Evolutionary conservation across 352 stramenopile genomes (phyloP), one percentile per base, ranked within the genome.

Genomic region (Globisporangium takayamanum): DNA sequence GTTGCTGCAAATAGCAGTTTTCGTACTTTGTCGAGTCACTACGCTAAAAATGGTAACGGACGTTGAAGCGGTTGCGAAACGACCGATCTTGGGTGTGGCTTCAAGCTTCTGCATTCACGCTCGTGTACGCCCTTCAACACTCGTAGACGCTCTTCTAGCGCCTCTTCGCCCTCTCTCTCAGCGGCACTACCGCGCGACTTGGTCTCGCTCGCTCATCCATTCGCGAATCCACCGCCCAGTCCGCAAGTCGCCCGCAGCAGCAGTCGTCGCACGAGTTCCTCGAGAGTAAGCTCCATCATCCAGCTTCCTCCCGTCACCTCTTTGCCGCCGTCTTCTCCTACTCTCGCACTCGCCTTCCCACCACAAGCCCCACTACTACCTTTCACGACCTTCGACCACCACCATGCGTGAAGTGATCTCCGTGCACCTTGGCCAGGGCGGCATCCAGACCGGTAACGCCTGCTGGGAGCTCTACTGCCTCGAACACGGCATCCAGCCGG

Each of bases 401-500:
- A 77, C 49, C 54, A 84, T 84, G 70, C 72, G 83, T 68, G 83
- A 94, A 76, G 68, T 94, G 46, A 82, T 96, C 54, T 92, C 76
- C 11, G 60, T 96, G 30, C 88, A 96, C 55, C 69, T 96, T 45
- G 88, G 88, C 50, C 88, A 96, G 63, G 91, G 85, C 63, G 88
- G 88, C 26, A 97, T 96, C 73, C 88, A 97, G 57, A 88, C 92
- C 20, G 88, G 88, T 20, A 78, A 84, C 46, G 66, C 68, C 49
- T 97, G 93, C 71, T 97, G 88, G 88, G 70, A 89, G 62, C 67
- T 91, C 46, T 86, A 87, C 50, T 84, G 94, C 41, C 66, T 80
- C 33, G 88, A 97, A 61, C 88, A 96, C 72, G 74, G 74, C 53
- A 98, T 98, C 67, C 77, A 92, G 60, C 89, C 91, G 18, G 88